These are phyloP conservation scores for Ceratocystis cubensis DNA, from an alignment of 2,329 filamentous ascomycete species.

Conservation along the genomic window DNA sequence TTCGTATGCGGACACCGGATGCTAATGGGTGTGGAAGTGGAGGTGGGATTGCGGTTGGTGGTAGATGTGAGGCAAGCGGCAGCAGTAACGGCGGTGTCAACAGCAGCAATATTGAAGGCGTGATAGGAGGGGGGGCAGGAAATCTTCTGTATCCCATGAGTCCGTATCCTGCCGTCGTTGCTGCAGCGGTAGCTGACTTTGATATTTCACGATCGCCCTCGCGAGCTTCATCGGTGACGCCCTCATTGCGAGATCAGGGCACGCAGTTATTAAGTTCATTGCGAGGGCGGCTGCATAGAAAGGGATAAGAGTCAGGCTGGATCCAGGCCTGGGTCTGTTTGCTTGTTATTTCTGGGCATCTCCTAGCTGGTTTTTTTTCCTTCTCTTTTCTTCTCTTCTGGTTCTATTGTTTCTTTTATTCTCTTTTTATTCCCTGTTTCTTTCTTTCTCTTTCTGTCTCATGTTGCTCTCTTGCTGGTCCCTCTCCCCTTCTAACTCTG, in stretches of 20 bases:
- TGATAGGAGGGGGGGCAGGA: background rate
- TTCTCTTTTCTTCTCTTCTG: background rate
- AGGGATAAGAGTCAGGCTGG: background rate
- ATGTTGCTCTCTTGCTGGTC: slow-evolving; percentile 24
- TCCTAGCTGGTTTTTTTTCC: background rate
- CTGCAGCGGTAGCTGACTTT: background rate
- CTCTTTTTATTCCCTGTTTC: background rate
- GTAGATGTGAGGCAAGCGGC: background rate
- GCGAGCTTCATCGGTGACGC: slow-evolving; percentile 8
- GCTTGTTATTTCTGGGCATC: background rate
- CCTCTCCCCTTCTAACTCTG: slow-evolving; percentile 16
- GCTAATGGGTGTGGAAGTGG: no score
- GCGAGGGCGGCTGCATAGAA: slow-evolving; percentile 13
- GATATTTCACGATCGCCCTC: background rate
- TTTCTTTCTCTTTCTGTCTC: slow-evolving; percentile 13
- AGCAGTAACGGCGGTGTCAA: background rate
- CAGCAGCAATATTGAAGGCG: background rate
- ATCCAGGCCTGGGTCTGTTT: background rate
- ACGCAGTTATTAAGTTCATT: slow-evolving; percentile 14
- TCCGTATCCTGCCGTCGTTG: background rate
- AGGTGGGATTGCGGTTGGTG: no score
- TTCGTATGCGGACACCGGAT: slow-evolving; percentile 6
- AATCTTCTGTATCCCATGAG: background rate
- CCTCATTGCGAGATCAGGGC: slow-evolving; percentile 13
- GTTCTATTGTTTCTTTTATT: background rate